A percentile compares a stretch with the other conserved stretches of the same genome.
Evolutionary conservation across 805 yeast species (phyloP).

Genomic region (Hanseniaspora singularis): DNA sequence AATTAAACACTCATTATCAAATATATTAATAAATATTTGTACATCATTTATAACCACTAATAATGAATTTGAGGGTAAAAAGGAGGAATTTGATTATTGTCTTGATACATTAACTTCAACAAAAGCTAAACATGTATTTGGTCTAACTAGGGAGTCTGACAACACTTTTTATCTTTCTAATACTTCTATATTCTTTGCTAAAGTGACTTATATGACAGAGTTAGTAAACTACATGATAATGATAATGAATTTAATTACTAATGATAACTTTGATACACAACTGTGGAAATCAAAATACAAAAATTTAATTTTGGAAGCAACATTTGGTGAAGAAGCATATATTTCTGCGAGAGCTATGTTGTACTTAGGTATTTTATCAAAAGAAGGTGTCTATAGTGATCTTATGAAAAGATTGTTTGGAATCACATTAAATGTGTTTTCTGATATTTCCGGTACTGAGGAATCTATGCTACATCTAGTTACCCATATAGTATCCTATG

Average conservation of each 20-base stretch:
- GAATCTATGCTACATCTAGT: constrained; percentile 27
- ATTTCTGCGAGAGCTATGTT: constrained; percentile 58
- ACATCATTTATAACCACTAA: constrained; percentile 57
- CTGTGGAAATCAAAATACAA: constrained; percentile 58
- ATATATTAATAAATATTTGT: constrained; percentile 50
- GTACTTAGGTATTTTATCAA: constrained; percentile 57
- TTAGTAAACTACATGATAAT: constrained; percentile 43
- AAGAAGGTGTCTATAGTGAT: constrained; percentile 50
- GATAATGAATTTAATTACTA: constrained; percentile 39
- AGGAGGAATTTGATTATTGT: constrained; percentile 36
- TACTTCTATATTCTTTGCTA: constrained; percentile 30
- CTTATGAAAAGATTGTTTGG: constrained; percentile 28
- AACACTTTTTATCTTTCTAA: constrained; percentile 29
- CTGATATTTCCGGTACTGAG: constrained; percentile 27
- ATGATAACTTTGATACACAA: constrained; percentile 36
- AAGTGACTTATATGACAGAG: constrained; percentile 40
- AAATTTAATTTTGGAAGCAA: constrained; percentile 49
- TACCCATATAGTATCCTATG: constrained; percentile 32
- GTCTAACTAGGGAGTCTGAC: constrained; percentile 46
- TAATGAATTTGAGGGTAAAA: constrained; percentile 33
- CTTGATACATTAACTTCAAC: constrained; percentile 39
- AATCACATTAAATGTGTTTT: constrained; percentile 29
- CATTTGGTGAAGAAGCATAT: constrained; percentile 43
- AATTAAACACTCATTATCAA: constrained; percentile 49
- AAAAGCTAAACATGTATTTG: constrained; percentile 56